Evolutionary conservation across 768 basidiomycete genomes (phyloP).

Genomic region (Cystobasidium ongulense): DNA sequence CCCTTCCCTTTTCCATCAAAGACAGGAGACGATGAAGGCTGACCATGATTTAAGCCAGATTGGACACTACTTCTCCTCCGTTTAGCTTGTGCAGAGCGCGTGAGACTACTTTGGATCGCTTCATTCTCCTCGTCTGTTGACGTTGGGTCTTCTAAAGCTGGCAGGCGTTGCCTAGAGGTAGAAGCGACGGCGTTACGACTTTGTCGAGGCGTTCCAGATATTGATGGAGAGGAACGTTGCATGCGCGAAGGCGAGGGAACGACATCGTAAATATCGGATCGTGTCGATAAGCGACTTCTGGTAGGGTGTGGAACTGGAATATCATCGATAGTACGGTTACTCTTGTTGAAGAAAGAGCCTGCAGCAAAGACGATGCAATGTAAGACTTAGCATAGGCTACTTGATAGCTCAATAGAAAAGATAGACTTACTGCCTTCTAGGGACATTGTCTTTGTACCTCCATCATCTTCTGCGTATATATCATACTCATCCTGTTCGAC

Average conservation of each 20-base stretch:
- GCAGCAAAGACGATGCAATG: too few relatives aligned
- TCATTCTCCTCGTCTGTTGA: slow-evolving; percentile 27
- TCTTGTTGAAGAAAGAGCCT: slow-evolving; percentile 32
- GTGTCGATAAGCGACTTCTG: not conserved
- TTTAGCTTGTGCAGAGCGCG: not conserved
- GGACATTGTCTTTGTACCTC: not conserved
- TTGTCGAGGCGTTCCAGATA: not conserved
- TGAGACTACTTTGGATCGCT: slow-evolving; percentile 2
- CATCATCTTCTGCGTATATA: slow-evolving; percentile 28
- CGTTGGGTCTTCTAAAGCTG: not conserved
- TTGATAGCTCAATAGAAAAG: not conserved
- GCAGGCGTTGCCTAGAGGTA: not conserved
- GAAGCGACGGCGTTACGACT: not conserved
- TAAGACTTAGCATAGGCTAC: too few relatives aligned
- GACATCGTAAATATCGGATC: not conserved
- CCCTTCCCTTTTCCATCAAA: slow-evolving; percentile 6
- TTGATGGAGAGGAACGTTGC: not conserved
- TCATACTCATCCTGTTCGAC: slow-evolving; percentile 35
- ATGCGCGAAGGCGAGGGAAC: not conserved
- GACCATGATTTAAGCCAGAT: not conserved
- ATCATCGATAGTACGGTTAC: not conserved
- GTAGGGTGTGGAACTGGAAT: not conserved
- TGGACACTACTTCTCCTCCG: not conserved
- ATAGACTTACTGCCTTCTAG: slow-evolving; percentile 21
- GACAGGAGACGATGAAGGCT: not conserved